Conservation (phyloP, 805 yeast species). For the fission yeast (Schizosaccharomyces pombe) region DNA sequence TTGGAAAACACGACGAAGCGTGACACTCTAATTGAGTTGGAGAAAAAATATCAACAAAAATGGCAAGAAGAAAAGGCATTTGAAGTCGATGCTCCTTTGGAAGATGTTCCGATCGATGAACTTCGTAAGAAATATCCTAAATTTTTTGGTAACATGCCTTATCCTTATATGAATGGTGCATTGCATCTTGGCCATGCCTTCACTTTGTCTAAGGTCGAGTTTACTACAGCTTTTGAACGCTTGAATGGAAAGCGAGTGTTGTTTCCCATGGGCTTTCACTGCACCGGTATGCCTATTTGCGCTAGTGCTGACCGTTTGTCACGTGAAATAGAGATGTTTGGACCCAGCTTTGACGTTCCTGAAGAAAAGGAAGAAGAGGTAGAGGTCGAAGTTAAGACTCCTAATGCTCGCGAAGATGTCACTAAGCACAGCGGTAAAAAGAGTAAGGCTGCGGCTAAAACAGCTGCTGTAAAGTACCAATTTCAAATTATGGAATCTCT, state of each 20-base stretch:
- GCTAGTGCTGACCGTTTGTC: constrained; percentile 88
- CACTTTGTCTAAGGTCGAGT: constrained; percentile 84
- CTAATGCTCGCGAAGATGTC: constrained; percentile 39
- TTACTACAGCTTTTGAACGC: constrained; percentile 78
- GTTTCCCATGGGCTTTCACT: constrained; percentile 93
- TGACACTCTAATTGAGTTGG: constrained; percentile 74
- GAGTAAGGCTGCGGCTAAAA: constrained; percentile 80
- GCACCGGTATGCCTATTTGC: constrained; percentile 94
- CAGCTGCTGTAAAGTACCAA: constrained; percentile 85
- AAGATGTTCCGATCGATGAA: constrained; percentile 39
- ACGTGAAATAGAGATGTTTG: constrained; percentile 81
- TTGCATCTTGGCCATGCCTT: constrained; percentile 94
- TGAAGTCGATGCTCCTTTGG: constrained; percentile 69
- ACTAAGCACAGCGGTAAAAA: constrained; percentile 83
- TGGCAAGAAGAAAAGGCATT: constrained; percentile 78
- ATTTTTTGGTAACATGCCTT: constrained; percentile 82
- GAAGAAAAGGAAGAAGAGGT: constrained; percentile 25
- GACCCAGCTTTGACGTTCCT: constrained; percentile 36
- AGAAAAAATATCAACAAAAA: constrained; percentile 59
- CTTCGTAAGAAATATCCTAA: constrained; percentile 64
- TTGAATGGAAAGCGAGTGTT: constrained; percentile 80
- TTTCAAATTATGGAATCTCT: constrained; percentile 88
- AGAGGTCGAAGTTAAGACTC: constrained; percentile 10
- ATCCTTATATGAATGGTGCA: constrained; percentile 97
- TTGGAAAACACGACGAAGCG: constrained; percentile 49